Evolutionary conservation across 345 rosid species (phyloP).

Genomic region (Lepidium aucheri): DNA sequence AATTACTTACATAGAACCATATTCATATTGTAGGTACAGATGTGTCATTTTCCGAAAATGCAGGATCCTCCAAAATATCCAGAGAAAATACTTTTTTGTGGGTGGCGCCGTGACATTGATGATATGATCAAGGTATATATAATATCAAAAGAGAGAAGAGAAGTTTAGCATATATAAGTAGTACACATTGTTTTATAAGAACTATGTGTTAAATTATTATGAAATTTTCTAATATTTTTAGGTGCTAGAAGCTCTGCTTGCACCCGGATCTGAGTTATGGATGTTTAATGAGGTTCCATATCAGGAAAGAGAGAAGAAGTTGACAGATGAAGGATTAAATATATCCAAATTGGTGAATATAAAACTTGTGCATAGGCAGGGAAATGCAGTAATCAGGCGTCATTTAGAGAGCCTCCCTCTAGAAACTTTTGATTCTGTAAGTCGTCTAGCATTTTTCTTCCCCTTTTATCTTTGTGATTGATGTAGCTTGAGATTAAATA

Average conservation of each 20-base stretch:
- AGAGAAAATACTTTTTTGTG: constrained; percentile 83
- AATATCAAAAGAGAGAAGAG: background rate
- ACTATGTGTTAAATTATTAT: too few relatives aligned
- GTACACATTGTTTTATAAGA: background rate
- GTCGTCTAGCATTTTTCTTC: constrained; percentile 22
- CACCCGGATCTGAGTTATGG: constrained; percentile 94
- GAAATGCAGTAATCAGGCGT: constrained; percentile 80
- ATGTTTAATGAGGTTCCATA: constrained; percentile 89
- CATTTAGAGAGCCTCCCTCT: constrained; percentile 78
- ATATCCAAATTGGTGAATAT: constrained; percentile 46
- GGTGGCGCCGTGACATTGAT: constrained; percentile 96
- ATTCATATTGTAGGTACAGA: constrained; percentile 39
- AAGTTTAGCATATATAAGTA: background rate
- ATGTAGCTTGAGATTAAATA: background rate
- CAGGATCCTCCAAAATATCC: constrained; percentile 84
- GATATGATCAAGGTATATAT: constrained; percentile 82
- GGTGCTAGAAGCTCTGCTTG: too few relatives aligned
- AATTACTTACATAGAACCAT: background rate
- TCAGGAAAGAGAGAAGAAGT: constrained; percentile 72
- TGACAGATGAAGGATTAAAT: constrained; percentile 72
- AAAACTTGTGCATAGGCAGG: constrained; percentile 73
- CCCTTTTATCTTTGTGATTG: background rate
- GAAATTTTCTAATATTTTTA: too few relatives aligned
- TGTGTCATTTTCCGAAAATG: constrained; percentile 46
- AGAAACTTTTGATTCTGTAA: constrained; percentile 94